phyloP scores from a whole-genome alignment of 1,284 basidiomycete genomes.

The Tranzscheliella williamsii region DNA sequence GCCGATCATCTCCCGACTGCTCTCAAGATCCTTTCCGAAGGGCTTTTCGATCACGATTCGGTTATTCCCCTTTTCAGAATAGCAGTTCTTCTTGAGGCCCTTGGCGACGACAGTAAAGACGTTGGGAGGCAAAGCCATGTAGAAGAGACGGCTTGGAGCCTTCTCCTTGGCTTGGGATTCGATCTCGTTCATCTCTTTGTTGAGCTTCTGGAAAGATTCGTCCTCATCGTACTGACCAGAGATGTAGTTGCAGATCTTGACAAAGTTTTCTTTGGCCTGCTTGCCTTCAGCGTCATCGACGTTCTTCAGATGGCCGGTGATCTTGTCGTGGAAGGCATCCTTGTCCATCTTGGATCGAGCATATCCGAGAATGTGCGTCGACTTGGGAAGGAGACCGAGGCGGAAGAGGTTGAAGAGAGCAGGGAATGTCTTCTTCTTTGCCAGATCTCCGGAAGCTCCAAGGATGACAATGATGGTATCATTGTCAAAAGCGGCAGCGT shows the following conservation, averaged over 20 bases:
- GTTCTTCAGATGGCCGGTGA: constrained; percentile 45
- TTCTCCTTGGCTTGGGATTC: constrained; percentile 37
- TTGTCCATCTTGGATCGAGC: constrained; percentile 61
- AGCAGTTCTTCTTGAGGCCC: constrained; percentile 57
- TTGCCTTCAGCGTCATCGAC: constrained; percentile 43
- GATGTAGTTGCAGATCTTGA: constrained; percentile 54
- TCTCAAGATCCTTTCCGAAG: constrained; percentile 59
- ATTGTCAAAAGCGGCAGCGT: constrained; percentile 44
- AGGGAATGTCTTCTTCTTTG: constrained; percentile 82
- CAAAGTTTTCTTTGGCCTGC: constrained; percentile 43
- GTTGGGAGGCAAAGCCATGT: constrained; percentile 59
- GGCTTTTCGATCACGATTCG: constrained; percentile 60
- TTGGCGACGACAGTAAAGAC: constrained; percentile 58
- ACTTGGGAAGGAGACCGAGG: constrained; percentile 49
- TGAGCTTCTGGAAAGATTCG: constrained; percentile 51
- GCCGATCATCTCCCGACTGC: constrained; percentile 56
- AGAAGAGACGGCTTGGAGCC: constrained; percentile 54
- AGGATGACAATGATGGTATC: constrained; percentile 70
- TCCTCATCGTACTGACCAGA: constrained; percentile 59
- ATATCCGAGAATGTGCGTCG: constrained; percentile 60
- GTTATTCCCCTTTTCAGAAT: constrained; percentile 51
- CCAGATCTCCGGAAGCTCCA: constrained; percentile 94
- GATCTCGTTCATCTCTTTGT: constrained; percentile 47
- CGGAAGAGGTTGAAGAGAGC: constrained; percentile 56
- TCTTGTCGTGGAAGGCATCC: constrained; percentile 55